A percentile compares a stretch with the other conserved stretches of the same genome.
Evolutionary conservation across 1,139 yeast species (phyloP).

Genomic region (Saccharomyces uvarum): DNA sequence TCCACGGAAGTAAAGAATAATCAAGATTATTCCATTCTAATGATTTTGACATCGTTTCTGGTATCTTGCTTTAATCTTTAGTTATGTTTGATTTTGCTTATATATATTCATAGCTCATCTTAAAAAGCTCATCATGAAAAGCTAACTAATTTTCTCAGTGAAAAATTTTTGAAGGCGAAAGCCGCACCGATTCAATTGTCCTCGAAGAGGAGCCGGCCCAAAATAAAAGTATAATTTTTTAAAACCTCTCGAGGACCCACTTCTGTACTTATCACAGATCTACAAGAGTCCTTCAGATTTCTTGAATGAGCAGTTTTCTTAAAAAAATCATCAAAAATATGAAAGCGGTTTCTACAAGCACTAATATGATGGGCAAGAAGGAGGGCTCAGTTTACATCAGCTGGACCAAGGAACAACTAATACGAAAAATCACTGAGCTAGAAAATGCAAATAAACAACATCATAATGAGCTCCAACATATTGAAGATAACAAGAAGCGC

Average conservation of each 20-base stretch:
- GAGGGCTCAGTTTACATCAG: slow-evolving; percentile 19
- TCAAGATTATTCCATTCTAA: slow-evolving; percentile 35
- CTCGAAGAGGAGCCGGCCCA: not conserved
- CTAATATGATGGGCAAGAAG: not conserved
- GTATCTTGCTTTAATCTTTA: not conserved
- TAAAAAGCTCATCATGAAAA: not conserved
- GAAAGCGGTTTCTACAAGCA: not conserved
- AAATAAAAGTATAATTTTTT: not conserved
- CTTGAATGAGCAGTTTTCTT: not conserved
- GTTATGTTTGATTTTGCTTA: not conserved
- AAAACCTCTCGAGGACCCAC: not conserved
- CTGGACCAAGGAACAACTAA: slow-evolving; percentile 38
- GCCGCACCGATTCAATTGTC: not conserved
- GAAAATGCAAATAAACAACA: slow-evolving; percentile 15
- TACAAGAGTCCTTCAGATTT: not conserved
- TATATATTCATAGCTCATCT: not conserved
- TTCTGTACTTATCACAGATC: not conserved
- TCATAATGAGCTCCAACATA: not conserved
- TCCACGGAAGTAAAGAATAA: slow-evolving; percentile 38
- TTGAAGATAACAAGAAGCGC: slow-evolving; percentile 7
- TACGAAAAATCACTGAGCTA: slow-evolving; percentile 30
- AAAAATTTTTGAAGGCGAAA: not conserved
- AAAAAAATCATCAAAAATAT: not conserved
- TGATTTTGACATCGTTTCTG: slow-evolving; percentile 27
- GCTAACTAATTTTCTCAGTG: not conserved